Base-by-base conservation (phyloP, 805 yeast species). In the Cyberlindnera veronae region DNA sequence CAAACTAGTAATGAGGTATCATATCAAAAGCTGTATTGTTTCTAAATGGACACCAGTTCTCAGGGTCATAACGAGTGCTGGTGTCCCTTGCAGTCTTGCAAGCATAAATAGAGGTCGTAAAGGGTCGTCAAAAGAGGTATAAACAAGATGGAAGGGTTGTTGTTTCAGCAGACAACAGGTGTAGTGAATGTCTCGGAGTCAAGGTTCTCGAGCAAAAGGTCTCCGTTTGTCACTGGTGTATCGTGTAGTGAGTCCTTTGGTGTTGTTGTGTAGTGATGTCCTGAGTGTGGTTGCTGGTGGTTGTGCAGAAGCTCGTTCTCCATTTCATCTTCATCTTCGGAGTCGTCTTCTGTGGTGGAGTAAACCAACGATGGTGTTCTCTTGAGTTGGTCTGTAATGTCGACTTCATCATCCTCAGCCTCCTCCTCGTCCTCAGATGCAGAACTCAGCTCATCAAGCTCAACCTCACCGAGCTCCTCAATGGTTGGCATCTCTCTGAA, bases 401-500 rank as follows among this genome's bases (percentile, higher is more conserved):
- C 58, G 30, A 36, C 38, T 38, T 53, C 57, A 3, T 44, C 48
- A 12, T 42, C 47, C 15, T 32, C 41, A 4, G 15, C 33, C 13
- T 46, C 44, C 7, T 34, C 46, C 3, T 47, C 51, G 24, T 33
- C 42, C 14, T 44, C 47, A 14, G 50, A 40, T 13, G 26, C 36
- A 15, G 39, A 35, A 6, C 32, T 39, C 22, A 49, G 15, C 8
- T 46, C 48, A 6, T 51, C 50, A 14, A 49, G 24, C 14, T 55
- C 60, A 8, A 36, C 36, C 20, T 51, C 57, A 3, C 39, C 23
- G 29, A 48, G 14, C 34, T 55, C 60, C 15, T 50, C 54, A 23
- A 50, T 47, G 9, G 55, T 49, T 29, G 57, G 57, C 42, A 55
- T 33, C n/a, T 41, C 29, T 50, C 55, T 53, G 39, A 48, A 54